phyloP scores from a whole-genome alignment of 2,329 filamentous ascomycete species.

The Sarocladium strictum region DNA sequence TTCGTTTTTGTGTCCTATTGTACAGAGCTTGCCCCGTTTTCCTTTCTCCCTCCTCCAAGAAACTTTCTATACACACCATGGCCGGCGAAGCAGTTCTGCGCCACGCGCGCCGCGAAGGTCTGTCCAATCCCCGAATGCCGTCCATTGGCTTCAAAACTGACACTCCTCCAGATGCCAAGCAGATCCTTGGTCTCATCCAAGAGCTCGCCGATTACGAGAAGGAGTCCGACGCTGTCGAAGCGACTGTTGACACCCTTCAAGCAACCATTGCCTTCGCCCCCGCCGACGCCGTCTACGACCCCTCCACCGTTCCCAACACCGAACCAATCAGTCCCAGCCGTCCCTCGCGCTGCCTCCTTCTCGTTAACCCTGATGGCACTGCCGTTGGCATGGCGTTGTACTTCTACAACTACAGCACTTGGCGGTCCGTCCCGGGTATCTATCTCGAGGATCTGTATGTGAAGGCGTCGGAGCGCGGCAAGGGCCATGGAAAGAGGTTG shows the following conservation, averaged over 20 bases:
- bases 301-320: constrained; percentile 32
- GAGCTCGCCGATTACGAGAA: constrained; percentile 88
- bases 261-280: constrained; percentile 74
- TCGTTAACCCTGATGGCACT: constrained; percentile 42
- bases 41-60: background rate
- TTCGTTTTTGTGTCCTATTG: no score
- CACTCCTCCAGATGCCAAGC: constrained; percentile 59
- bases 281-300: constrained; percentile 36
- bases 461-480: constrained; percentile 59
- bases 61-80: background rate
- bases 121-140: constrained; percentile 9
- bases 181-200: constrained; percentile 75
- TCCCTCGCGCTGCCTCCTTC: constrained; percentile 72
- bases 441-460: constrained; percentile 96
- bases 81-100: constrained; percentile 14
- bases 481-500: constrained; percentile 74
- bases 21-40: background rate
- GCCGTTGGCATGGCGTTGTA: constrained; percentile 77
- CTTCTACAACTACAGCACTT: constrained; percentile 95
- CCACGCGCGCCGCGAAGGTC: constrained; percentile 56
- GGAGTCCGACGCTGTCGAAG: constrained; percentile 65
- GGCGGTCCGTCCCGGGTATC: constrained; percentile 80
- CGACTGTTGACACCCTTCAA: constrained; percentile 67
- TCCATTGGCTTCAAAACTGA: constrained; percentile 10
- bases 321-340: constrained; percentile 48